Conservation (phyloP, 495 filamentous ascomycete genomes). For the Hypoxylon lienhwacheense region DNA sequence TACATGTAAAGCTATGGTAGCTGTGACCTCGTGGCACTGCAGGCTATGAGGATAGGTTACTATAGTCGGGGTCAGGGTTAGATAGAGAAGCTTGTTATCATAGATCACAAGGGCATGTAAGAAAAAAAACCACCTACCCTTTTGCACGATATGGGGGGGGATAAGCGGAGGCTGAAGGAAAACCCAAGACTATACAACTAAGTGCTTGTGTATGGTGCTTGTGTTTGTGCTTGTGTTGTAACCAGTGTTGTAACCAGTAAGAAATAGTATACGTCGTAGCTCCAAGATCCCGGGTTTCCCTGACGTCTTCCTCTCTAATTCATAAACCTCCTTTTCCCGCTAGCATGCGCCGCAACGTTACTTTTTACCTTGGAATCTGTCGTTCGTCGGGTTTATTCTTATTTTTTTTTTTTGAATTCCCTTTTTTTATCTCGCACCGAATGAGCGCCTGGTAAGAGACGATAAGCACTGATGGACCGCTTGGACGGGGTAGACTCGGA, state of each 20-base stretch:
- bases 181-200: too few species aligned
- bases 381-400: slow-evolving; percentile 5
- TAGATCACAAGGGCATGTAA: slow-evolving; percentile 21
- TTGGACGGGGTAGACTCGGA: slow-evolving; percentile 7
- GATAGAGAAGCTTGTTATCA: slow-evolving; percentile 15
- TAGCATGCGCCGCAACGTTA: slow-evolving; percentile 34
- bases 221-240: too few species aligned
- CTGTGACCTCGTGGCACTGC: too few species aligned
- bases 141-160: slow-evolving; percentile 5
- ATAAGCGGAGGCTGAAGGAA: slow-evolving; percentile 26
- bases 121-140: slow-evolving; percentile 3
- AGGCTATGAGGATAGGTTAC: too few species aligned
- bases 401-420: too few species aligned
- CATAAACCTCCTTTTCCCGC: slow-evolving; percentile 8
- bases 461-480: slow-evolving; percentile 26
- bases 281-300: slow-evolving; percentile 15
- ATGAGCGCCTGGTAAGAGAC: slow-evolving; percentile 20
- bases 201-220: too few species aligned
- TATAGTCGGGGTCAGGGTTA: too few species aligned
- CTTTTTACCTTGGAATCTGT: slow-evolving; percentile 18
- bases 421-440: not conserved
- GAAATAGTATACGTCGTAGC: too few species aligned
- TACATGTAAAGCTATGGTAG: not conserved
- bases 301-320: too few species aligned
- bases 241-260: too few species aligned